These are phyloP conservation scores for Osmanthus fragrans DNA, from an alignment of 257 asterid species.

Conservation along the genomic window DNA sequence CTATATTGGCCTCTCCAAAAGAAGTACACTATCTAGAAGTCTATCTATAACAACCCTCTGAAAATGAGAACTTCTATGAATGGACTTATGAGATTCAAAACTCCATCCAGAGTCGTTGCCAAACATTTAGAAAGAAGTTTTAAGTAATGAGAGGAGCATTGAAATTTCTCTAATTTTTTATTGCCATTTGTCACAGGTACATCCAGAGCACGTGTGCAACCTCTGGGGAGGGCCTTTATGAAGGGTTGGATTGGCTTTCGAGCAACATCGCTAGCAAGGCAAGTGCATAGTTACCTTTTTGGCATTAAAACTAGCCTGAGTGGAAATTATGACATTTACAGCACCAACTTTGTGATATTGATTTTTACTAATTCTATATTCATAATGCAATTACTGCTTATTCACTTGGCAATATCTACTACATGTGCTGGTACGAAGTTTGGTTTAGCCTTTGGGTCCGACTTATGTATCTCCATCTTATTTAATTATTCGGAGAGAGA, in stretches of 20 bases:
- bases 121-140: background rate
- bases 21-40: background rate
- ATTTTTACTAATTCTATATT: background rate
- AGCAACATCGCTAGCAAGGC: slow-evolving; percentile 40
- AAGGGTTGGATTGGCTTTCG: slow-evolving; percentile 44
- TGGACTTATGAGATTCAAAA: background rate
- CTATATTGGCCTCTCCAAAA: background rate
- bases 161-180: background rate
- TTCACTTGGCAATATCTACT: background rate
- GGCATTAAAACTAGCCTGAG: background rate
- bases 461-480: background rate
- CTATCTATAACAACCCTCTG: background rate
- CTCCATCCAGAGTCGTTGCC: background rate
- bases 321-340: background rate
- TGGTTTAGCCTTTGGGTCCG: background rate
- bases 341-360: background rate
- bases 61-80: background rate
- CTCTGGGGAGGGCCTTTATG: slow-evolving; percentile 42
- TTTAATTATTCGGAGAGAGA: background rate
- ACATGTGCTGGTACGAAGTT: background rate
- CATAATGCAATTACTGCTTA: background rate
- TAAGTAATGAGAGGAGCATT: background rate
- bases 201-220: slow-evolving; percentile 40
- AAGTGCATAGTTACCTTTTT: background rate
- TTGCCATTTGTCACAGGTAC: background rate